Evolutionary conservation across 768 basidiomycete species (phyloP).

Genomic region (Leccinum variicolor): DNA sequence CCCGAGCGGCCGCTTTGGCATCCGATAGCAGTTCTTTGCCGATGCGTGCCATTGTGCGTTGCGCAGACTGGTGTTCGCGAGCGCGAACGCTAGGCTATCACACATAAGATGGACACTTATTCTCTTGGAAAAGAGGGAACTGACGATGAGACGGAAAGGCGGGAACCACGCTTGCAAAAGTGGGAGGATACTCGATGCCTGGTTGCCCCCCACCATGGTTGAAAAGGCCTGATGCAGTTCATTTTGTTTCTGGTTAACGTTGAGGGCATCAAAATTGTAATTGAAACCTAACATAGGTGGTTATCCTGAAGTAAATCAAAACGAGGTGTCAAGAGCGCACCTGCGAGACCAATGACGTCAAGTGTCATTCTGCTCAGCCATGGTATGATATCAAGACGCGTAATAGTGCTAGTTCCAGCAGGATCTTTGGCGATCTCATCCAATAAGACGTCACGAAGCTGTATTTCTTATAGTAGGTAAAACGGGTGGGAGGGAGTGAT

Average conservation of each 20-base stretch:
- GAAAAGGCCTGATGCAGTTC: slow-evolving; percentile 32
- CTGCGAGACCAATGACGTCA: slow-evolving; percentile 35
- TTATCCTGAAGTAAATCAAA: background rate
- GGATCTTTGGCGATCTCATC: slow-evolving; percentile 28
- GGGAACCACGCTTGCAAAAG: slow-evolving; percentile 36
- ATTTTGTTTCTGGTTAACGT: slow-evolving; percentile 19
- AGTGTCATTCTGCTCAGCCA: slow-evolving; percentile 36
- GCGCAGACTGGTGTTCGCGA: slow-evolving; percentile 25
- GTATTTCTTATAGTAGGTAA: background rate
- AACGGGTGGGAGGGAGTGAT: background rate
- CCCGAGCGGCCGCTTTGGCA: slow-evolving; percentile 43
- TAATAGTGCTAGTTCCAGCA: slow-evolving; percentile 1
- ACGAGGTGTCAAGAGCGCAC: slow-evolving; percentile 19
- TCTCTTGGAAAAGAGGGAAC: slow-evolving; percentile 4
- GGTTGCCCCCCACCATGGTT: slow-evolving; percentile 15
- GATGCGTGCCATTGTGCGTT: slow-evolving; percentile 45
- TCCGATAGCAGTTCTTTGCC: slow-evolving; percentile 43
- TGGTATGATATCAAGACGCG: slow-evolving; percentile 28
- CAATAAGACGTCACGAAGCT: slow-evolving; percentile 45
- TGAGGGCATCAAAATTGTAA: slow-evolving; percentile 33
- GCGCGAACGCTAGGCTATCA: slow-evolving; percentile 21
- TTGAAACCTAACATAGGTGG: slow-evolving; percentile 32
- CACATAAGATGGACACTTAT: background rate
- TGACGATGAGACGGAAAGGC: slow-evolving; percentile 37
- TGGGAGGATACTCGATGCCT: slow-evolving; percentile 18